Evolutionary conservation across 257 asterid genomes (phyloP), one percentile per base, ranked within the genome.

Genomic region (Knoxia roxburghii): DNA sequence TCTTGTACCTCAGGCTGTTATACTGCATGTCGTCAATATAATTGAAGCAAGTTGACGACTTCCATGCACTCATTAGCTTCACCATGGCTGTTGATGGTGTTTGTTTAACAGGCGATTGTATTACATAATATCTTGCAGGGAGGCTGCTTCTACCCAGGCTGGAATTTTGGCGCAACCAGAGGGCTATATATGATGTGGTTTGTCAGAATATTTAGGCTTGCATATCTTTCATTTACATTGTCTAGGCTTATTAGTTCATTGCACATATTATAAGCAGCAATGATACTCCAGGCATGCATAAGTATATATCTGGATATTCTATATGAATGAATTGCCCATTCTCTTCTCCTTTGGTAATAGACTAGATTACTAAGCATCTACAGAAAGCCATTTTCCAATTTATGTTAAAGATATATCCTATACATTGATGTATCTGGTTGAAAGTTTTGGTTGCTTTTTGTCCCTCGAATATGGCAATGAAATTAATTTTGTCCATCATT

Each of bases 151-250:
- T 79, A 72, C 97, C 91, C 56, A 62, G 67, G 27, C 77, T 89
- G 82, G 89, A 80, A 67, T 89, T 75, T 70, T 89, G 97, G 97
- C 86, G 89, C 77, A 89, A 87, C 68, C 86, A 89, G 75, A 82
- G 69, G 66, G 88, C 84, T 33, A 48, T 85, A 70, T 89, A 86
- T 76, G 72, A 74, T 54, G 79, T 41, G 87, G 94, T 87, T 65
- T 39, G 90, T 76, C 65, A 58, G 61, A 52, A 58, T 35, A 39
- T 70, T 51, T 48, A 48, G 61, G 43, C 39, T 70, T 37, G 59
- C 20, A 35, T 30, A 35, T 35, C 24, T 51, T 6, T 39, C 46
- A 21, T 50, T 59, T 49, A 29, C 23, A 33, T 27, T 37, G 14
- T 64, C 51, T 64, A 48, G 15, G 20, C 60, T 35, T 59, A 35